Base-by-base conservation (phyloP, 2,329 filamentous ascomycete species). In the Epichloe coenophiala region DNA sequence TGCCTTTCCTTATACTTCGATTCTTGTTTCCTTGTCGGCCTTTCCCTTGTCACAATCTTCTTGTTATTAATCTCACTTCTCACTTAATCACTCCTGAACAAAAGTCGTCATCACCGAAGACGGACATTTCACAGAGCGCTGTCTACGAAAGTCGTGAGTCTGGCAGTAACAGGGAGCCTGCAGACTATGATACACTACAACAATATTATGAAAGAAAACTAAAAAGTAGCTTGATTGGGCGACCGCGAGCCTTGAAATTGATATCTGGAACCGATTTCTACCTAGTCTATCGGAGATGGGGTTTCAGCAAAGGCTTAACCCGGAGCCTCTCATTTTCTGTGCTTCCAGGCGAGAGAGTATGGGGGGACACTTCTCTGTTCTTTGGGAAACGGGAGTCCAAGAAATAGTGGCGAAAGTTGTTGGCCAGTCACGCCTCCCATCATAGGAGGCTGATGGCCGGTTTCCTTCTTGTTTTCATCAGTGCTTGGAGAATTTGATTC, bases 1-100 rank as follows among this genome's bases (percentile, higher is more conserved):
- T 66, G 72, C 73, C 70, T 70, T 68, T 71, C 67, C 65, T 71
- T 72, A 70, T 71, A 59, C 64, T 73, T 75, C 67, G 58, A 62
- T 68, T 69, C 60, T 67, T 62, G 55, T 63, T 61, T 63, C 61
- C 61, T 64, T 59, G 69, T 58, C 63, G 59, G 56, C 57, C 60
- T 64, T 62, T 60, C 61, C 61, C 47, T 43, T 43, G 40, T 38
- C 58, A 40, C 42, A 36, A 41, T 62, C 59, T 58, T 51, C 61
- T 66, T 53, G 49, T 60, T 62, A 66, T 66, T 68, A 67, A 68
- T 68, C 61, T 61, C 31, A 62, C 57, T 63, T 59, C 59, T 65
- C 63, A 58, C 61, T 42, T 67, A 67, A 68, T 69, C 58, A 60
- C 55, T 60, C 59, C 59, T 55, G 63, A 62, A 58, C 59, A 61